Base-by-base conservation (phyloP, 495 filamentous ascomycete species). In the Podospora anserina region DNA sequence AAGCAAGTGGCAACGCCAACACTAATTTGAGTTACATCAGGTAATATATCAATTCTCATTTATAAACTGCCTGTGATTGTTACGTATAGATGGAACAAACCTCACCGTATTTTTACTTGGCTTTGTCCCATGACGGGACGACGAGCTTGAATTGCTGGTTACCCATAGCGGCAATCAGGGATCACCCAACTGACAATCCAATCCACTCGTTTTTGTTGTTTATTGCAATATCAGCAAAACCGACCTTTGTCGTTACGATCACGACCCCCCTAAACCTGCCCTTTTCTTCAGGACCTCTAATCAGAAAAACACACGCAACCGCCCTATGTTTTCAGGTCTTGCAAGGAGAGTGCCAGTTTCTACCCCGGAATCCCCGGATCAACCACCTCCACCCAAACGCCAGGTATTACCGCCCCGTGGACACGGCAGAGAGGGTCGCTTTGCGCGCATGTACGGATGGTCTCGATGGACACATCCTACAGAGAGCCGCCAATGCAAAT, bases 401-500 rank as follows among this genome's bases (percentile, higher is more conserved):
- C 39, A 49, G 39, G 39, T 49, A 49, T 49, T 49, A 49, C 15
- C 39, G 15, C 39, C 39, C 39, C 39, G 39, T 49, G 39, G 39
- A 49, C 9, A 49, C 39, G 39, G 39, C 6, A 16, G 15, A 49
- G 15, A 16, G 39, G 39, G 39, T 49, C 39, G 39, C 2, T 49
- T 49, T 49, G 39, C 39, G 39, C 39, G 19, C 49, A 60, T 66
- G 55, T 54, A 49, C 27, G 65, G 44, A 66, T 70, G 65, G 55
- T 59, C 54, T 2, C 4, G 60, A 39, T 54, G 13, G 30, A 56
- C 30, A 64, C 20, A 68, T 70, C 28, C 63, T 69, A 70, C 19
- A 61, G 58, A 58, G 60, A 65, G 67, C 76, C 74, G 67, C 74
- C 72, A 66, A 78, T 73, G 74, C 72, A 72, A 58, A 71, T 9